These are phyloP conservation scores for Gliomastix tumulicola DNA, from an alignment of 2,329 filamentous ascomycete species.

Conservation along the genomic window DNA sequence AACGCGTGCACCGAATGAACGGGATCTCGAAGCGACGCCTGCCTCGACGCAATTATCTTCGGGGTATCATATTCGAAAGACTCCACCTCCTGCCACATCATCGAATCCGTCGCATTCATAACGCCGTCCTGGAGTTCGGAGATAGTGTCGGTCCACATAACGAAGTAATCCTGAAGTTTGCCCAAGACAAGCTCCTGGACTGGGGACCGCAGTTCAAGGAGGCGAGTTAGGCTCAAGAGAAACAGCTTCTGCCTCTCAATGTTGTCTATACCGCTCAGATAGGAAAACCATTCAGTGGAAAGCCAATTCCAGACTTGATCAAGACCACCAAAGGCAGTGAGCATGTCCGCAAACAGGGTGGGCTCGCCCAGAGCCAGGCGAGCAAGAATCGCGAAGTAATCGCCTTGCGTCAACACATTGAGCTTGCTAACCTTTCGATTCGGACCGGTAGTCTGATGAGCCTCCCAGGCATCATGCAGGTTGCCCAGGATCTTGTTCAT, in stretches of 20 bases:
- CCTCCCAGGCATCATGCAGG: conserved; percentile 62
- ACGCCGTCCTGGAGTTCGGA: conserved; percentile 57
- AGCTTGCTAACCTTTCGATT: conserved; percentile 63
- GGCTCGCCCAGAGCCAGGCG: conserved; percentile 72
- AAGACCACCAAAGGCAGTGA: conserved; percentile 37
- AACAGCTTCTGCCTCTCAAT: conserved; percentile 63
- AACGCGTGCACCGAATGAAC: conserved; percentile 60
- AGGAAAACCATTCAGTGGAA: conserved; percentile 57
- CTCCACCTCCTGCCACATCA: conserved; percentile 38
- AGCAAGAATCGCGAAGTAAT: conserved; percentile 79
- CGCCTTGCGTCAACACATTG: conserved; percentile 69
- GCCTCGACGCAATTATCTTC: conserved; percentile 44
- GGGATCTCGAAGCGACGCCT: conserved; percentile 52
- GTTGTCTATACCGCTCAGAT: conserved; percentile 62
- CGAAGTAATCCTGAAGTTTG: conserved; percentile 65
- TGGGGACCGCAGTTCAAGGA: conserved; percentile 57
- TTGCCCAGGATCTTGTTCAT: conserved; percentile 57
- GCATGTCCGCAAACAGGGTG: conserved; percentile 53
- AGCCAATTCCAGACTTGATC: conserved; percentile 54
- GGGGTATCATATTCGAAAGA: conserved; percentile 48
- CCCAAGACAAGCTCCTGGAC: conserved; percentile 50
- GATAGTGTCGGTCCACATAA: conserved; percentile 68
- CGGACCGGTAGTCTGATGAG: conserved; percentile 76
- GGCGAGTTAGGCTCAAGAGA: conserved; percentile 62
- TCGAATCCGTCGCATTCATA: conserved; percentile 40